These are phyloP conservation scores for Cenococcum geophilum DNA, from an alignment of 495 filamentous ascomycete species.

Conservation along the genomic window DNA sequence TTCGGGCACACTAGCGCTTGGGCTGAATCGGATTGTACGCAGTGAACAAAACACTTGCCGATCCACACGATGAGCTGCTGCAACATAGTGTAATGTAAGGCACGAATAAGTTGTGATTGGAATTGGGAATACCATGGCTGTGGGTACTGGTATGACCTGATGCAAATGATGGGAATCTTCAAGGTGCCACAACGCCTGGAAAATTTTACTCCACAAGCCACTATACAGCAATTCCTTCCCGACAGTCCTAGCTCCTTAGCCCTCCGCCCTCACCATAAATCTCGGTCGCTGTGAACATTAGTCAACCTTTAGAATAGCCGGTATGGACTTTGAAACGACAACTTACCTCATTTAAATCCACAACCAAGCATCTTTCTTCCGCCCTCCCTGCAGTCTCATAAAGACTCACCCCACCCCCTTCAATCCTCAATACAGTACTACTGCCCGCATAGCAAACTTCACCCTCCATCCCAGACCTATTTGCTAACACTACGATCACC, in stretches of 20 bases:
- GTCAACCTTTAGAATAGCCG: neutral
- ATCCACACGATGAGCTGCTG: conserved; percentile 6
- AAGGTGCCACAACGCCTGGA: no score
- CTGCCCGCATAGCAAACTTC: conserved; percentile 75
- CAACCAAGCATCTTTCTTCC: conserved; percentile 57
- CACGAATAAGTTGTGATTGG: no score
- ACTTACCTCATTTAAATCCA: conserved; percentile 47
- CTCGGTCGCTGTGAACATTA: conserved; percentile 21
- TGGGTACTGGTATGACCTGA: no score
- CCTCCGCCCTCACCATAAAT: conserved; percentile 19
- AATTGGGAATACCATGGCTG: no score
- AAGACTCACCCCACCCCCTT: conserved; percentile 58
- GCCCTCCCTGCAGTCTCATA: conserved; percentile 62
- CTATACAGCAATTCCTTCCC: no score
- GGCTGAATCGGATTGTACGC: conserved; percentile 7
- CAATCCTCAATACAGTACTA: conserved; percentile 71
- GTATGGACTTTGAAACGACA: no score
- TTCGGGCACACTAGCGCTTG: conserved; percentile 3
- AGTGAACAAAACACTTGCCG: conserved; percentile 13
- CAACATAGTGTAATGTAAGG: neutral
- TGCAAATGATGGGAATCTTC: no score
- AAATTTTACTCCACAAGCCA: no score
- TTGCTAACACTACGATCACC: conserved; percentile 75
- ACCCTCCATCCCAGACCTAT: conserved; percentile 67
- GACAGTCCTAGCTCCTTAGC: no score